Base-by-base conservation (phyloP, 176 grass and related monocot species). In the Triticum turgidum region DNA sequence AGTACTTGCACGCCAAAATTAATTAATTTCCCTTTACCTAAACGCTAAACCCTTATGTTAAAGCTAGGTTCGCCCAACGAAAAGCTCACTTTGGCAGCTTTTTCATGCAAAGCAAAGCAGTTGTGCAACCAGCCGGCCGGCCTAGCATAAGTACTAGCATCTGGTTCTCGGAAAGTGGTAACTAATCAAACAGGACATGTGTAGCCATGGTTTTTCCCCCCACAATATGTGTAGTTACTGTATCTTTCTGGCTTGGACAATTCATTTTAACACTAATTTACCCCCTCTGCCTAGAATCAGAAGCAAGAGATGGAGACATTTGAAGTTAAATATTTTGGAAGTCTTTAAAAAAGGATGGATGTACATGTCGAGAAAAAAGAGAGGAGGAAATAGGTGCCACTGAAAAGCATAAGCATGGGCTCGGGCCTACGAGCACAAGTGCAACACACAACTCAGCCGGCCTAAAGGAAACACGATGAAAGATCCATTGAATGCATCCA, bases 51-150 rank as follows among this genome's bases (percentile, higher is more conserved):
- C 70, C 66, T 20, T 56, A 34, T 21, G 71, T 84, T 66, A 84
- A 80, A 75, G 76, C 59, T 38, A 69, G 18, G 20, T 87, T 87
- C 76, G 87, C 81, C 85, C 76, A 75, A 84, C 85, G 47, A 37
- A 70, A 87, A 91, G 85, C 85, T 61, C 80, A 79, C 35, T 87
- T 76, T 80, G 89, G 61, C 85, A 84, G 89, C 89, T 76, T 91
- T 90, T 91, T 68, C 81, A 61, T 80, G 76, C 21, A 68, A 91
- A 87, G 89, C 89, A 84, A 84, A 91, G 89, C 65, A 78, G 84
- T 41, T 64, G 84, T 73, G 35, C 75, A 49, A 65, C 85, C 79
- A 51, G 2, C 17, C 52, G 52, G 17, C 52, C 52, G 17, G 21
- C 83, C 71, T 86, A 77, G 49, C 77, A 52, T 65, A 54, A 76